Conservation (phyloP, 2,329 filamentous ascomycete genomes). For the Pseudogymnoascus sp. region DNA sequence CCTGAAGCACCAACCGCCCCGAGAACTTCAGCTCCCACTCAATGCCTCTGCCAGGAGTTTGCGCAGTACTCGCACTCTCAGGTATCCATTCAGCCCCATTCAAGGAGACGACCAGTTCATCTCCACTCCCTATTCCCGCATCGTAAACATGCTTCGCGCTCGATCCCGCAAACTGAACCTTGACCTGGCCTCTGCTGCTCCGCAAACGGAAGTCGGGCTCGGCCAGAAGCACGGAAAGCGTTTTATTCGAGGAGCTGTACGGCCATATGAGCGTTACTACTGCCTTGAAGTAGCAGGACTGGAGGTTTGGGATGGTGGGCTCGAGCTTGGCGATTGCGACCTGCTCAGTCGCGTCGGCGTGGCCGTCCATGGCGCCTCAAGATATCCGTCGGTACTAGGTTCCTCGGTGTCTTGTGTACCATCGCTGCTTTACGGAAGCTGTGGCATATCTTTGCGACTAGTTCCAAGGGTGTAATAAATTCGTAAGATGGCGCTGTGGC, state of each 20-base stretch:
- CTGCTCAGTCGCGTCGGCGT: slow-evolving; percentile 21
- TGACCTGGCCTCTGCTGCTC: slow-evolving; percentile 68
- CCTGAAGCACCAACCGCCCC: slow-evolving; percentile 41
- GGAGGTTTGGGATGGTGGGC: slow-evolving; percentile 37
- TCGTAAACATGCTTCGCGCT: slow-evolving; percentile 62
- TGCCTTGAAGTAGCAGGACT: slow-evolving; percentile 49
- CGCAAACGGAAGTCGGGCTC: slow-evolving; percentile 79
- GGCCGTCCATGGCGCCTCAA: slow-evolving; percentile 15
- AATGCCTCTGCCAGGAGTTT: slow-evolving; percentile 42
- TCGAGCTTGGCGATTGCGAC: slow-evolving; percentile 49
- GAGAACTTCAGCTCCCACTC: slow-evolving; percentile 52
- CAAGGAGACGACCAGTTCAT: slow-evolving; percentile 62
- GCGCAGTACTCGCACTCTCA: slow-evolving; percentile 28
- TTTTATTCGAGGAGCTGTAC: slow-evolving; percentile 68
- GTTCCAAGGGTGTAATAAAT: background rate
- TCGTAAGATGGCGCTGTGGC: background rate
- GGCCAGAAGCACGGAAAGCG: slow-evolving; percentile 70
- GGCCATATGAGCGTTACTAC: slow-evolving; percentile 85
- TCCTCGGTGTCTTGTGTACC: background rate
- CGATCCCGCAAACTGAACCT: slow-evolving; percentile 63
- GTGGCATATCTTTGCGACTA: background rate
- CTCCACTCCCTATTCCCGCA: slow-evolving; percentile 66
- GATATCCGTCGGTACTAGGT: background rate
- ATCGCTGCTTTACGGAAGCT: slow-evolving; percentile 7
- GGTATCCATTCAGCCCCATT: slow-evolving; percentile 55